Evolutionary conservation across 345 rosid genomes (phyloP), one percentile per base, ranked within the genome.

Genomic region (Abelmoschus esculentus): DNA sequence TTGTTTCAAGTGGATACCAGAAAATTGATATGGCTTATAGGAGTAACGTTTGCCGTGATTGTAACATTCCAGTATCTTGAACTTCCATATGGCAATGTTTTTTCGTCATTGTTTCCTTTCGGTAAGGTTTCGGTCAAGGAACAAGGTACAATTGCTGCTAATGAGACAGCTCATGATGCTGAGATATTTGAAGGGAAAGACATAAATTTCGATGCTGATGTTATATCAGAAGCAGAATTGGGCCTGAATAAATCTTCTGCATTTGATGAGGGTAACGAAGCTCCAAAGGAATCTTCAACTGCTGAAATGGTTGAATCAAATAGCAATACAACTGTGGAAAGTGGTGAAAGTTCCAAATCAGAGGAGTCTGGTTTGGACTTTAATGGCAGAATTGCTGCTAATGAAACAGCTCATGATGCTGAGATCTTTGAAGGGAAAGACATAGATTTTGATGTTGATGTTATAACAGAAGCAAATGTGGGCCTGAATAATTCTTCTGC

Each of bases 1-100:
- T 50, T 74, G 55, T 79, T 82, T 75, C 83, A 74, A 13, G 65
- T 78, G 44, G 86, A 83, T 50, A 80, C 82, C 38, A 79, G 85
- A 87, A 87, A 72, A 79, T 65, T 79, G 76, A 74, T 89, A 19
- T 75, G 88, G 81, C 59, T 83, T 63, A 42, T 69, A 69, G 90
- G 80, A 66, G 9, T 78, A 3, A 70, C 75, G 63, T 78, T 93
- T 78, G 71, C 74, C 10, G 59, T 81, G 53, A 54, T 86, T 54
- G 18, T 80, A 19, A 26, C 77, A 49, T 78, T 93, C 81, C 97
- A 86, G 54, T 85, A 61, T 76, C 36, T 89, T 66, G 89, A 87
- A 62, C 82, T 90, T 34, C 96, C 89, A 1, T 77, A 80, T 60
- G 84, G 80, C 29, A 81, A 76, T 58, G 71, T 79, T 77, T 67